Percentiles rank a stretch among this genome's conserved stretches.
Conservation (phyloP, 2,329 filamentous ascomycete species). For the Ceratocystis diversiconidia region DNA sequence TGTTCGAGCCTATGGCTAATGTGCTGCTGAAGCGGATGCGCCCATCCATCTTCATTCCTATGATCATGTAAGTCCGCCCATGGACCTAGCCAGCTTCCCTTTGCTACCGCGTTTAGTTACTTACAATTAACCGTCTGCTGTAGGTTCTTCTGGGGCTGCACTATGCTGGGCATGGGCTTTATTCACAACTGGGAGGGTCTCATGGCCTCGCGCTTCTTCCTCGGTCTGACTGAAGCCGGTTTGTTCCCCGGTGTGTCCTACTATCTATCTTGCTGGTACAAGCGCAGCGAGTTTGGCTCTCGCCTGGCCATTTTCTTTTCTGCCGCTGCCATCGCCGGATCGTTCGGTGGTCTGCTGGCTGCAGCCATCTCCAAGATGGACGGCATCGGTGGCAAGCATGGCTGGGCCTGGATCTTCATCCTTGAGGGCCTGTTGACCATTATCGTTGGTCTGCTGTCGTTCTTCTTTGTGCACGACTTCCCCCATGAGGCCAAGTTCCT, state of each 20-base stretch:
- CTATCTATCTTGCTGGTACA: slow-evolving; percentile 76
- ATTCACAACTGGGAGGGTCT: slow-evolving; percentile 48
- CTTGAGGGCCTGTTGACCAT: slow-evolving; percentile 58
- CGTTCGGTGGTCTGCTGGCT: slow-evolving; percentile 60
- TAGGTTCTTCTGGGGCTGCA: slow-evolving; percentile 49
- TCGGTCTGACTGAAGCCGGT: slow-evolving; percentile 61
- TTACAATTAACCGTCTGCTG: slow-evolving; percentile 16
- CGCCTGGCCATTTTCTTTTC: slow-evolving; percentile 74
- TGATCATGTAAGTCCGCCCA: slow-evolving; percentile 52
- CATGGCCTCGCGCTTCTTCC: slow-evolving; percentile 54
- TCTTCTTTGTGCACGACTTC: slow-evolving; percentile 73
- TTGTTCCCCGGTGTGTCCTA: slow-evolving; percentile 67
- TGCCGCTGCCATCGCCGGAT: slow-evolving; percentile 64
- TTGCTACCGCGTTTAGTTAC: neutral
- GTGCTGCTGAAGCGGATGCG: slow-evolving; percentile 61
- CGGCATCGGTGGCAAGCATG: slow-evolving; percentile 41
- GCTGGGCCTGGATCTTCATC: slow-evolving; percentile 55
- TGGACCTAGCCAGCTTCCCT: neutral
- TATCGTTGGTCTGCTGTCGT: slow-evolving; percentile 50
- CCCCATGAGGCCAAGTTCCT: slow-evolving; percentile 65
- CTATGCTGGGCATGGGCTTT: slow-evolving; percentile 57
- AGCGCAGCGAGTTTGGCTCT: slow-evolving; percentile 63
- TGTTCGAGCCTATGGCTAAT: slow-evolving; percentile 69
- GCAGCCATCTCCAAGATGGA: slow-evolving; percentile 58
- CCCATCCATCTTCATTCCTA: slow-evolving; percentile 66